Evolutionary conservation across 768 basidiomycete species (phyloP).

Genomic region (Melanogaster broomeanus): DNA sequence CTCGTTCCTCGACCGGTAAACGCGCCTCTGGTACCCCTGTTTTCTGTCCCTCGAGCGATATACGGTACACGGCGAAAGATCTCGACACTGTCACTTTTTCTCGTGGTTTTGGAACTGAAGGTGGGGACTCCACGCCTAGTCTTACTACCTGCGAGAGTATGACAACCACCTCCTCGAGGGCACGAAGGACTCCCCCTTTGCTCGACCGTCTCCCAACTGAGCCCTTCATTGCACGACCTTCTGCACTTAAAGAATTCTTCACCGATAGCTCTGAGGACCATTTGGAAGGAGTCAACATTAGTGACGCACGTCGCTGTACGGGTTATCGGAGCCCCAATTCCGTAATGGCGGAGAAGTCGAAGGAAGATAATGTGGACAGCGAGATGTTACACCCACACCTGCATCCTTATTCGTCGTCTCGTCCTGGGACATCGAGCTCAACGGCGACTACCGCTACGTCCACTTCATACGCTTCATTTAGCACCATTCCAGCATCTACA

Average conservation of each 20-base stretch:
- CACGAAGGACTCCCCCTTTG: constrained; percentile 6
- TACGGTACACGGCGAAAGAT: constrained; percentile 7
- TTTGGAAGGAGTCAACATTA: not conserved
- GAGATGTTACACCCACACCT: not conserved
- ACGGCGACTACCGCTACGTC: constrained; percentile 21
- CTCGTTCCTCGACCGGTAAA: too few species aligned
- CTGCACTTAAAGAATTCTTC: constrained; percentile 20
- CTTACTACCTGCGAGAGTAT: constrained; percentile 20
- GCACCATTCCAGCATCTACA: constrained; percentile 18
- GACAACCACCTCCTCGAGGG: constrained; percentile 13
- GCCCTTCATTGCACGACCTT: constrained; percentile 15
- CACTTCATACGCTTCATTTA: constrained; percentile 22
- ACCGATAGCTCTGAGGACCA: constrained; percentile 22
- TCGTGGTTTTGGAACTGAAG: not conserved
- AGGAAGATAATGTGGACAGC: not conserved
- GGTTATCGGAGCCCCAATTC: constrained; percentile 11
- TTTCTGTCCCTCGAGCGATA: not conserved
- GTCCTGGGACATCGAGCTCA: constrained; percentile 22
- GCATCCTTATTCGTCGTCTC: constrained; percentile 1
- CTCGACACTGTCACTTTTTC: not conserved
- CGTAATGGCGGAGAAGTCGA: not conserved
- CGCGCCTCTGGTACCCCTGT: constrained; percentile 13
- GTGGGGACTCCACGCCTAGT: constrained; percentile 21
- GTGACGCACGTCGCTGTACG: not conserved
- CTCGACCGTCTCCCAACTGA: not conserved